Evolutionary conservation across 306 rosid genomes (phyloP), one percentile per base, ranked within the genome.

Genomic region (Ziziphus jujuba): DNA sequence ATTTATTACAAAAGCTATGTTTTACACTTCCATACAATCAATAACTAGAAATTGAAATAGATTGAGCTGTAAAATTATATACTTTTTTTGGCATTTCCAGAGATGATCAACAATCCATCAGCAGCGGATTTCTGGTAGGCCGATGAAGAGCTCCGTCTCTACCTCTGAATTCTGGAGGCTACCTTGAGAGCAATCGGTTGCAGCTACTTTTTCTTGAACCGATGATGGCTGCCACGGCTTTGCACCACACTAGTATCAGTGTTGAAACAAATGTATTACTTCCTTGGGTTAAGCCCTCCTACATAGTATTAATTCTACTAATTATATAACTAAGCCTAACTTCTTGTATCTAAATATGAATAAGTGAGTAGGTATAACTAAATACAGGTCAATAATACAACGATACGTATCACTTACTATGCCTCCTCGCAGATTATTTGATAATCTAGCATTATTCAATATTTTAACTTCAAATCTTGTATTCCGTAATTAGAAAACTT

Each of bases 81-180:
- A 10, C 3, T 44, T 7, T 16, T 16, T 17, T n/a, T 34, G 22
- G 43, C n/a, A 2, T 49, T 34, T 9, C 14, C 7, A 7, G 38
- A 34, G 38, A 34, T 34, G 1, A 0, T 21, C 24, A n/a, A 13
- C 24, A 23, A 7, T 8, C 35, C 59, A 67, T 38, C 23, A 63
- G 71, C 75, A 76, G 67, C 63, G 79, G 19, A 59, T 61, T 23
- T 67, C 24, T 16, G 87, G 89, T 54, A 70, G 74, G 69, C 89
- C 89, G 19, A 87, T 84, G 74, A 59, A 75, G 63, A 88, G 59
- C 16, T 73, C 80, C 0, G 87, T 86, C 65, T 80, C 88, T 44
- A 71, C 82, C 10, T 69, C 77, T 5, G 74, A 69, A 70, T 50
- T 61, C 55, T 23, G 49, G 1, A 9, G 21, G 61, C 66, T 43